A percentile compares a stretch with the other conserved stretches of the same genome.
These are phyloP conservation scores for Aspergillus sp. DNA, from an alignment of 2,329 filamentous ascomycete genomes.

Conservation along the genomic window DNA sequence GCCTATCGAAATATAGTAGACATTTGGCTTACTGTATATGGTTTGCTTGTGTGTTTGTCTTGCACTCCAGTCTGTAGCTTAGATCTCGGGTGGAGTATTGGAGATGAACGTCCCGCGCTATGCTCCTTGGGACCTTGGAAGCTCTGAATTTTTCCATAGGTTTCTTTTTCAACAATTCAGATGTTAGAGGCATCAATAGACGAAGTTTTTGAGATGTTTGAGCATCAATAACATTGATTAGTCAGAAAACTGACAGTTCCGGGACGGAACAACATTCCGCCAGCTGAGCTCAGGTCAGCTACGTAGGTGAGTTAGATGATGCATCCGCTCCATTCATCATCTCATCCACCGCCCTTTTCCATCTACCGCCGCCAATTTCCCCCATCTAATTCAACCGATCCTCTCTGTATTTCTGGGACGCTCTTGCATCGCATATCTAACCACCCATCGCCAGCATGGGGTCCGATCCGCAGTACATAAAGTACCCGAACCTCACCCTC, in stretches of 20 bases:
- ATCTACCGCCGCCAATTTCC: conserved; percentile 5
- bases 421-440: conserved; percentile 1
- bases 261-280: conserved; percentile 31
- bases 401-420: background rate
- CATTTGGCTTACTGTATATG: too few species aligned
- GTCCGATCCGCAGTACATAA: conserved; percentile 64
- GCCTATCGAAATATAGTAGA: too few species aligned
- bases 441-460: conserved; percentile 48
- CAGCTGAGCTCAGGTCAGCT: conserved; percentile 35
- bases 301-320: conserved; percentile 18
- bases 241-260: background rate
- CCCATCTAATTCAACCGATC: conserved; percentile 6
- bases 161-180: too few species aligned
- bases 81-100: too few species aligned
- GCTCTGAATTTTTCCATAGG: too few species aligned
- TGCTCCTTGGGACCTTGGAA: too few species aligned
- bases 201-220: background rate
- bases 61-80: too few species aligned
- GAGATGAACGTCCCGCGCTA: too few species aligned
- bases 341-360: conserved; percentile 14
- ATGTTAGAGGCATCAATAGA: background rate
- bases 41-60: too few species aligned
- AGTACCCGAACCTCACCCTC: conserved; percentile 62
- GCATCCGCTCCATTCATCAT: conserved; percentile 14
- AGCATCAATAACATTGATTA: background rate